Conservation (phyloP, 768 basidiomycete species). For the Pleurotus pulmonarius region DNA sequence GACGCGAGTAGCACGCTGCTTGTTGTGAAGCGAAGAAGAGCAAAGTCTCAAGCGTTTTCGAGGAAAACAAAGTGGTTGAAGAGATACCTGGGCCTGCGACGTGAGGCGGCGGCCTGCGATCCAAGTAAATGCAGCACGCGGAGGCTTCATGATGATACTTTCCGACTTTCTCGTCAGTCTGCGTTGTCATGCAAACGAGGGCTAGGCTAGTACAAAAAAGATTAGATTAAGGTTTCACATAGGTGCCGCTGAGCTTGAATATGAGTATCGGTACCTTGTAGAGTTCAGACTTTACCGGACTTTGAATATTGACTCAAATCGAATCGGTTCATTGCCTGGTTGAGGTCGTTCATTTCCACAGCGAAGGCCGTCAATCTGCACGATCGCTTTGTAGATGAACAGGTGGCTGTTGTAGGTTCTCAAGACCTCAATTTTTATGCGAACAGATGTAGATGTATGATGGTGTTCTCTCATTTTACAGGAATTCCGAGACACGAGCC, state of each 20-base stretch:
- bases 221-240: constrained; percentile 7
- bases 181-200: constrained; percentile 3
- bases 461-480: no score
- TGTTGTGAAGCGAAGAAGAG: no score
- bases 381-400: neutral
- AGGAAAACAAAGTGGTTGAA: no score
- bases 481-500: no score
- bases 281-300: constrained; percentile 6
- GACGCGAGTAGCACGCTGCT: no score
- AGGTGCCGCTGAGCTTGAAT: neutral
- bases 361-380: neutral
- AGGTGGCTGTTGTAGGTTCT: neutral
- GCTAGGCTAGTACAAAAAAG: constrained; percentile 8
- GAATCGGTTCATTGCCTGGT: neutral
- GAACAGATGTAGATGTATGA: no score
- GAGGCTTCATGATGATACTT: constrained; percentile 6
- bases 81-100: no score
- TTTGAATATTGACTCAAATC: constrained; percentile 8
- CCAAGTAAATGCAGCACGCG: neutral
- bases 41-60: no score
- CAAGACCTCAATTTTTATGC: neutral
- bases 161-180: neutral
- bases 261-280: neutral
- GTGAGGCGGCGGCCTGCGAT: no score
- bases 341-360: constrained; percentile 4